Conservation (phyloP, 371 early-diverging fungal genomes). For the Parasitella parasitica region DNA sequence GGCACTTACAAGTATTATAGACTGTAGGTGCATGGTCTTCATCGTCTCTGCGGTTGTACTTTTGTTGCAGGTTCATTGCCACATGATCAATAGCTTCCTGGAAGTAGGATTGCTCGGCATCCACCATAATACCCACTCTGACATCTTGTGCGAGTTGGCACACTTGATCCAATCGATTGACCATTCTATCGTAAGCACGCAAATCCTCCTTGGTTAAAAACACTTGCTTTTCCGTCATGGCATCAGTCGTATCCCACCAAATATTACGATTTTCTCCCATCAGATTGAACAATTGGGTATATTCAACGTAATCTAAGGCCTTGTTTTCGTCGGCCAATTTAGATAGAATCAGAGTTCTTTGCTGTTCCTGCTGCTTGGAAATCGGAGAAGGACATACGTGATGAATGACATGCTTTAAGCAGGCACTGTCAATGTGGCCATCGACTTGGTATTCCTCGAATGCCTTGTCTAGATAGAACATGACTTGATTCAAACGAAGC, state of each 20-base stretch:
- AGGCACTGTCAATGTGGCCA: constrained; percentile 22
- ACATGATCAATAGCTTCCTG: constrained; percentile 90
- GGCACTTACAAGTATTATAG: constrained; percentile 75
- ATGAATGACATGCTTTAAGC: constrained; percentile 19
- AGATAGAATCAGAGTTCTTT: constrained; percentile 15
- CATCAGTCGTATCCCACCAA: constrained; percentile 27
- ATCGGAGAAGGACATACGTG: constrained; percentile 23
- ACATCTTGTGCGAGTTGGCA: constrained; percentile 58
- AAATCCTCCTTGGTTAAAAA: constrained; percentile 54
- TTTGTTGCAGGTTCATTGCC: constrained; percentile 63
- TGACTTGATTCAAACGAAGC: constrained; percentile 63
- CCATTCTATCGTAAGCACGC: constrained; percentile 67
- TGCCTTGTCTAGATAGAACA: constrained; percentile 35
- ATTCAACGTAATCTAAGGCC: constrained; percentile 22
- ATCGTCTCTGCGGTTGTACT: constrained; percentile 62
- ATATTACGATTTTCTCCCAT: constrained; percentile 32
- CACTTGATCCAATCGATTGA: constrained; percentile 66
- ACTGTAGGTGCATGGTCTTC: constrained; percentile 62
- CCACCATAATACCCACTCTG: constrained; percentile 81
- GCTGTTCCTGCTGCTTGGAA: constrained; percentile 12
- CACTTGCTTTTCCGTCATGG: constrained; percentile 16
- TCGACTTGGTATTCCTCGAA: constrained; percentile 35
- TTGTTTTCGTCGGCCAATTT: constrained; percentile 1
- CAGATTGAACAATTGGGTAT: constrained; percentile 30
- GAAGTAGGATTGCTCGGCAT: constrained; percentile 93